Evolutionary conservation across 2,329 filamentous ascomycete genomes (phyloP), one percentile per base, ranked within the genome.

Genomic region (Fusarium udum): DNA sequence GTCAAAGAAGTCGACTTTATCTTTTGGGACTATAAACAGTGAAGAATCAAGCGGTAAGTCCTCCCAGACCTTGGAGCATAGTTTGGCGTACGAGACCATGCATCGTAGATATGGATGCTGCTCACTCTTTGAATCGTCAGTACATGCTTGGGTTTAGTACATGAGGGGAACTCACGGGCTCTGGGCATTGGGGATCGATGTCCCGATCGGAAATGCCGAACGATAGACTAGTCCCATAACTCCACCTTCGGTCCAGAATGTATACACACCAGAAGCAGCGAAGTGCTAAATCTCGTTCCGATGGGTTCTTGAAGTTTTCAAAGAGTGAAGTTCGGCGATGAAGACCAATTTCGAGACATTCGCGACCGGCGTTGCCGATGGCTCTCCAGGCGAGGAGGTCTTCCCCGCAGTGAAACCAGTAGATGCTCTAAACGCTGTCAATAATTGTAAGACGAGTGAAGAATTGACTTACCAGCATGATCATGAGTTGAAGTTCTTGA

Each of bases 351-450:
- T 67, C 64, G 3, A 65, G 51, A 1, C 26, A 10, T 28, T 65
- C 61, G 13, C 64, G 26, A 7, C 64, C 64, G 2, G 64, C 61
- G 7, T 28, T 58, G 2, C 64, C 64, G 7, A 65, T 51, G 8
- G 64, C 51, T 48, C 64, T 58, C 64, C 64, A 67, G n/a, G 64
- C 61, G 11, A 67, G 51, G 6, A 67, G 36, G 6, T 67, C 64
- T 12, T 67, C 64, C 0, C 64, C 64, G 9, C 64, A 67, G 15
- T 58, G 51, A 15, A 67, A 67, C 64, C 64, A 67, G 26, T 65
- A 67, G 8, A 67, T 67, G n/a, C 64, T 67, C 64, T 28, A 26
- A 26, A 26, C 26, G 26, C 26, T 26, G 26, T 26, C 26, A 26
- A 26, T 6, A 26, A 26, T 26, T 26, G 26, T 26, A 26, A 26